These are phyloP conservation scores for sunflower (Helianthus annuus) DNA, from an alignment of 129 eudicot species.

Conservation along the genomic window DNA sequence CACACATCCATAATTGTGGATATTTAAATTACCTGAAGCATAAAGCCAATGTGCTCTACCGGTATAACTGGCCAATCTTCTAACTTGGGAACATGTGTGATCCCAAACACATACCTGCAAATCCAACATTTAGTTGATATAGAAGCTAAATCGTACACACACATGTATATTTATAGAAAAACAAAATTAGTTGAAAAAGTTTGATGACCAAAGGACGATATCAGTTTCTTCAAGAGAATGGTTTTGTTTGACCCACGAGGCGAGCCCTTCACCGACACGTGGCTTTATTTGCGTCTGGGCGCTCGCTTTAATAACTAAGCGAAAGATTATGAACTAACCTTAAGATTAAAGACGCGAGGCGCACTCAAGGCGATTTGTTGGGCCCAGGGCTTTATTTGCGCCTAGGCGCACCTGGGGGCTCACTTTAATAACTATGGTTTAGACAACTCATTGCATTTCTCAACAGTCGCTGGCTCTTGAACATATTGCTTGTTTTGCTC, in stretches of 20 bases:
- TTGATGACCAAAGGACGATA: slow-evolving; percentile 75
- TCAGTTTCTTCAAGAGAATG: slow-evolving; percentile 79
- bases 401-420: too few species aligned
- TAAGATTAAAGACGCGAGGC: too few species aligned
- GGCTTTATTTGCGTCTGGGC: too few species aligned
- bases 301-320: too few species aligned
- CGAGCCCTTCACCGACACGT: slow-evolving; percentile 88
- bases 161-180: neutral
- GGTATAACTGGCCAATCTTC: slow-evolving; percentile 99
- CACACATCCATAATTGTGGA: too few species aligned
- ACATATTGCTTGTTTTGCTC: too few species aligned
- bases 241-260: slow-evolving; percentile 79
- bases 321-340: too few species aligned
- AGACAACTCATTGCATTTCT: too few species aligned
- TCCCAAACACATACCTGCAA: slow-evolving; percentile 78
- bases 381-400: too few species aligned
- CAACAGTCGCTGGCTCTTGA: too few species aligned
- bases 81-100: slow-evolving; percentile 91
- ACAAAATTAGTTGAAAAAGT: neutral
- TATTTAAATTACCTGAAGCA: slow-evolving; percentile 10
- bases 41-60: slow-evolving; percentile 25
- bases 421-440: too few species aligned
- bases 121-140: neutral
- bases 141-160: neutral
- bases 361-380: too few species aligned